A percentile compares a stretch with the other conserved stretches of the same genome.
These are phyloP conservation scores for Annulohypoxylon bovei DNA, from an alignment of 495 filamentous ascomycete genomes.

Conservation along the genomic window DNA sequence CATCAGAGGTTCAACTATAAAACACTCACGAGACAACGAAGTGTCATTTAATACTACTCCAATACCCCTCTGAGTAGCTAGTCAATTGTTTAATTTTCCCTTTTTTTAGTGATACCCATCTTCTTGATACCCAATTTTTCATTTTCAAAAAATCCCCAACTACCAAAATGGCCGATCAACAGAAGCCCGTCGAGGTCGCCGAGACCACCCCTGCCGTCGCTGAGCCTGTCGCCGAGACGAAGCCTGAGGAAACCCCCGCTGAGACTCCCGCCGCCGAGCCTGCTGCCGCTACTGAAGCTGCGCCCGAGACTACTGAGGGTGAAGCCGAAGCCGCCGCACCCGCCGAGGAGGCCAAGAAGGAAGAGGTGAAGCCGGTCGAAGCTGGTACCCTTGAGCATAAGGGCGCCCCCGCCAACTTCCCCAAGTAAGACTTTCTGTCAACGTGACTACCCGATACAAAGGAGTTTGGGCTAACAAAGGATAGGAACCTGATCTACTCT, in stretches of 20 bases:
- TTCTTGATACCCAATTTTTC: conserved; percentile 56
- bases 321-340: conserved; percentile 48
- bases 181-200: conserved; percentile 56
- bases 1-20: conserved; percentile 24
- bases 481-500: conserved; percentile 58
- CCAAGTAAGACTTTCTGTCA: conserved; percentile 75
- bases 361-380: conserved; percentile 71
- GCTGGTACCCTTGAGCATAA: conserved; percentile 88
- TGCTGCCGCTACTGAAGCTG: conserved; percentile 55
- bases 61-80: conserved; percentile 39
- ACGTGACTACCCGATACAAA: background rate
- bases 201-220: conserved; percentile 51
- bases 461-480: conserved; percentile 35
- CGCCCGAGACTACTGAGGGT: conserved; percentile 62
- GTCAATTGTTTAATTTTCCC: conserved; percentile 50
- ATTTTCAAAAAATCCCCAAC: conserved; percentile 49
- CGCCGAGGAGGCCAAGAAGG: conserved; percentile 58
- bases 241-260: conserved; percentile 52
- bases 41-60: conserved; percentile 43
- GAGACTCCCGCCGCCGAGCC: conserved; percentile 52
- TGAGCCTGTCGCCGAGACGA: conserved; percentile 59
- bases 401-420: conserved; percentile 76
- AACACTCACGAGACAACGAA: conserved; percentile 43
- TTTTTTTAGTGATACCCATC: conserved; percentile 60
- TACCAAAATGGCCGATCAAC: conserved; percentile 60